Evolutionary conservation across 1,284 basidiomycete species (phyloP).

Genomic region (Erythrobasidium hasegawianum): DNA sequence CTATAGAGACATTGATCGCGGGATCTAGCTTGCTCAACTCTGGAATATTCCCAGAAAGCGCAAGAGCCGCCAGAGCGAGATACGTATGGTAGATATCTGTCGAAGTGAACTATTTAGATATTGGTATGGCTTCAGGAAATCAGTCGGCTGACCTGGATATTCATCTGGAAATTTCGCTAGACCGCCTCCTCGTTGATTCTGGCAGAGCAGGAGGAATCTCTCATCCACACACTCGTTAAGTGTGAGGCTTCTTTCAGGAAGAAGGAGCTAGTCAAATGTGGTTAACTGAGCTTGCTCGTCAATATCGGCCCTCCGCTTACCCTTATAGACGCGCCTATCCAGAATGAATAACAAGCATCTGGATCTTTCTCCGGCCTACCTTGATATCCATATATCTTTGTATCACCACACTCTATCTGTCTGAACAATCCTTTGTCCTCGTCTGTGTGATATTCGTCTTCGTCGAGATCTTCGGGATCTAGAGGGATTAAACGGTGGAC

Average conservation of each 20-base stretch:
- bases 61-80: constrained; percentile 71
- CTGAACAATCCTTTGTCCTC: background rate
- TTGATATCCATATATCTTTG: constrained; percentile 61
- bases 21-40: background rate
- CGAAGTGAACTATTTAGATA: background rate
- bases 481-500: constrained; percentile 60
- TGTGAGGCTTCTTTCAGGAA: constrained; percentile 54
- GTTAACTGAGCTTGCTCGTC: no score
- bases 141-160: constrained; percentile 60
- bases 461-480: constrained; percentile 11
- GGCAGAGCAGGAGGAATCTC: constrained; percentile 66
- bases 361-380: constrained; percentile 79
- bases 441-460: background rate
- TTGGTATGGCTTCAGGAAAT: background rate
- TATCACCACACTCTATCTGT: background rate
- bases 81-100: constrained; percentile 85
- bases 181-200: constrained; percentile 68
- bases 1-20: background rate
- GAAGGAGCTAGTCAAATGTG: background rate
- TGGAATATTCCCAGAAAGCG: background rate
- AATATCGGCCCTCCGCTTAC: no score
- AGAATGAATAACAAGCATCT: constrained; percentile 93
- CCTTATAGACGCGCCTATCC: constrained; percentile 74
- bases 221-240: constrained; percentile 59
- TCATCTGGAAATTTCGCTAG: constrained; percentile 75